Percentiles rank a stretch among this genome's conserved stretches.
Evolutionary conservation across 2,329 filamentous ascomycete genomes (phyloP).

Genomic region (Cadophora sp.): DNA sequence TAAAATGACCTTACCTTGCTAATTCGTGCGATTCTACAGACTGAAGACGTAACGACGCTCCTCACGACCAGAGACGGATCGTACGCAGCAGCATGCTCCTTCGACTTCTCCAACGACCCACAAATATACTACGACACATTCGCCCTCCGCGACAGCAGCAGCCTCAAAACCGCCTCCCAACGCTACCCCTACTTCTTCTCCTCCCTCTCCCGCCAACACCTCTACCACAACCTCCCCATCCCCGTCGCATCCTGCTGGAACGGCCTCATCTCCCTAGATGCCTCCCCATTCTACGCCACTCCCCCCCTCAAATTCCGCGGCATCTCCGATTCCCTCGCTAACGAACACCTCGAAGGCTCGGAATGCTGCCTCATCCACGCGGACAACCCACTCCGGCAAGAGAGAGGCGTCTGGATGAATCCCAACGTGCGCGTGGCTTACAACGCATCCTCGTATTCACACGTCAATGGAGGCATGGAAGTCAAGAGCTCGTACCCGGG

Average conservation of each 20-base stretch:
- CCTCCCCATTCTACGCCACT: slow-evolving; percentile 57
- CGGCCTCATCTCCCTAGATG: slow-evolving; percentile 59
- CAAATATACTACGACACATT: slow-evolving; percentile 65
- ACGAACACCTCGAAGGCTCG: slow-evolving; percentile 72
- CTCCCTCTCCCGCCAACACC: slow-evolving; percentile 56
- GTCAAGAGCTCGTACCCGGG: slow-evolving; percentile 18
- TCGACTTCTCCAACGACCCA: slow-evolving; percentile 47
- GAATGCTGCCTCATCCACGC: slow-evolving; percentile 82
- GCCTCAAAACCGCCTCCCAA: slow-evolving; percentile 57
- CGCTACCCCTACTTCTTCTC: slow-evolving; percentile 67
- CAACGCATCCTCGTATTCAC: slow-evolving; percentile 57
- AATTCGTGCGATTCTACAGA: slow-evolving; percentile 45
- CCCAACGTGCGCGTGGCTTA: slow-evolving; percentile 74
- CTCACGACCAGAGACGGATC: slow-evolving; percentile 62
- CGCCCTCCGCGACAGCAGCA: slow-evolving; percentile 61
- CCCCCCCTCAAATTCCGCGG: slow-evolving; percentile 64
- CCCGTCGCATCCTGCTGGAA: slow-evolving; percentile 65
- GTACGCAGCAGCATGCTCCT: slow-evolving; percentile 66
- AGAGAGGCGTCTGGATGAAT: slow-evolving; percentile 69
- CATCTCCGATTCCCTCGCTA: slow-evolving; percentile 66
- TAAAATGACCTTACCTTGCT: slow-evolving; percentile 1
- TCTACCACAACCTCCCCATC: slow-evolving; percentile 56
- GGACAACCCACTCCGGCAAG: slow-evolving; percentile 58
- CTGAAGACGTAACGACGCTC: slow-evolving; percentile 60
- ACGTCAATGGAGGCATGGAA: slow-evolving; percentile 50